Evolutionary conservation across 2,329 filamentous ascomycete genomes (phyloP).

Genomic region (Hortaea werneckii): DNA sequence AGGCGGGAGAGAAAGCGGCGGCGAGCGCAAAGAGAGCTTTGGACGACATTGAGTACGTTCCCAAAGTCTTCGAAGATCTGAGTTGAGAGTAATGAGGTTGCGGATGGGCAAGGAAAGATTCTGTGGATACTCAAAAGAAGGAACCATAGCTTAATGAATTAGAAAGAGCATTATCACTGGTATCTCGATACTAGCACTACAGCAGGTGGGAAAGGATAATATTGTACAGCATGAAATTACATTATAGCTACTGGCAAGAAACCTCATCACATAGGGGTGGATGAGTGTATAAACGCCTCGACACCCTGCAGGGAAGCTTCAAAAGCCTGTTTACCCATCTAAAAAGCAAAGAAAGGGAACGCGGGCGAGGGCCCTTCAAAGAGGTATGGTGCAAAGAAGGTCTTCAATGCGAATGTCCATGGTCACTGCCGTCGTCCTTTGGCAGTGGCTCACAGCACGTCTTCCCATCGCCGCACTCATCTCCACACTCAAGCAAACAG

Average conservation of each 20-base stretch:
- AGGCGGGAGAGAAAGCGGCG: conserved; percentile 9
- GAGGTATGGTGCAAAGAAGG: background rate
- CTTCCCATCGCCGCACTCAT: conserved; percentile 33
- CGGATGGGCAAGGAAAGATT: too few species aligned
- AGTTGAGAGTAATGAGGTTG: too few species aligned
- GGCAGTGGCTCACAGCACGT: conserved; percentile 30
- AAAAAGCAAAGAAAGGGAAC: background rate
- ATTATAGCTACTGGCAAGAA: background rate
- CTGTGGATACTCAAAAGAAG: too few species aligned
- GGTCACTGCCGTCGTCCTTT: conserved; percentile 18
- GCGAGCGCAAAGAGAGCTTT: conserved; percentile 10
- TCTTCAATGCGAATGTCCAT: conserved; percentile 20
- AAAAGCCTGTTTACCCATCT: background rate
- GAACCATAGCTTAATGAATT: too few species aligned
- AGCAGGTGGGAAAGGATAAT: background rate
- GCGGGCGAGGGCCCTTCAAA: too few species aligned
- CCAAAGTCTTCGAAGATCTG: conserved; percentile 1
- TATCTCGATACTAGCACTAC: background rate
- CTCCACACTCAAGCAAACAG: conserved; percentile 35
- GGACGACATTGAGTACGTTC: conserved; percentile 11
- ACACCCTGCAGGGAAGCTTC: background rate
- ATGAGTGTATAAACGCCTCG: too few species aligned
- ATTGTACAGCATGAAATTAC: background rate
- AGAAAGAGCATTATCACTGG: too few species aligned
- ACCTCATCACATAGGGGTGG: too few species aligned